Evolutionary conservation across 371 early-diverging fungal species (phyloP), one percentile per base, ranked within the genome.

Genomic region (Mucor circinelloides): DNA sequence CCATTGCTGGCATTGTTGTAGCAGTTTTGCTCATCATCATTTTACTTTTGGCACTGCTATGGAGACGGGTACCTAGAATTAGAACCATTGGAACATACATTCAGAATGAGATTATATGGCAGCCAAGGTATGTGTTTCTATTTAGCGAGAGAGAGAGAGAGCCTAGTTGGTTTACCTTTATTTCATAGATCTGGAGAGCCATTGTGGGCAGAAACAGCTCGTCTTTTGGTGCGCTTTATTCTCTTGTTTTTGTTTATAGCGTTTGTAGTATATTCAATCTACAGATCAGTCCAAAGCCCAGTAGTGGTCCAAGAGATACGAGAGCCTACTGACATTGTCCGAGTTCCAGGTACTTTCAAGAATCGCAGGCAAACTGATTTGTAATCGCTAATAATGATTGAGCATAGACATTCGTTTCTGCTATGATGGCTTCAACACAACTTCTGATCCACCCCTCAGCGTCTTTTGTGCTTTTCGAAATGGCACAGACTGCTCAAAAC

Each of bases 391-490:
- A 17, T 27, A 31, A 60, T 23, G 12, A n/a, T 6, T 21, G 19
- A 46, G 19, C 46, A 60, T 34, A 78, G 78, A 78, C 62, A 69
- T 78, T 25, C 70, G 78, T 3, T 73, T 78, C 25, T 78, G 78
- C 30, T 72, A 71, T 63, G 73, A 72, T 52, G 78, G 78, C 30
- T 78, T 58, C 34, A 19, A 23, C 2, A 2, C 9, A 1, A 13
- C 5, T 12, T 13, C 44, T 32, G 0, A 10, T 23, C 34, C 32
- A 17, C 23, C 0, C 3, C 19, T 30, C 2, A 17, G 0, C 2
- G 50, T 64, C 17, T 10, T 8, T n/a, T 65, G 65, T 25, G 9
- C 6, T 2, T 58, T 65, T 2, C 8, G 46, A 12, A 65, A 65
- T 36, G 65, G 65, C 10, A 48, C 65, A 32, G 13, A 15, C 6